These are phyloP conservation scores for Blastomyces emzantsi DNA, from an alignment of 2,329 filamentous ascomycete species.

Conservation along the genomic window DNA sequence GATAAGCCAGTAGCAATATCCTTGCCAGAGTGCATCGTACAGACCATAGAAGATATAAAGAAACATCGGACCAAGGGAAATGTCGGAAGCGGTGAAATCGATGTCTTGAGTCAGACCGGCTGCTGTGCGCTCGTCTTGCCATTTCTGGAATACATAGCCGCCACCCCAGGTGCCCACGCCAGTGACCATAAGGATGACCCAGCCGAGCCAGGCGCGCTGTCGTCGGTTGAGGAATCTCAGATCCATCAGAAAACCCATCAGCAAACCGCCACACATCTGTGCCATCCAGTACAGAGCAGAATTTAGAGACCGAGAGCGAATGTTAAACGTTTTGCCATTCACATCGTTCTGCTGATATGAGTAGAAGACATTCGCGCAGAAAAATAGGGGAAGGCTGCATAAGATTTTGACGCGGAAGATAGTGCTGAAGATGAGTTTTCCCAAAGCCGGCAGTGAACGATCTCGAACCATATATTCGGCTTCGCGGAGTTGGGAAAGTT, in stretches of 20 bases:
- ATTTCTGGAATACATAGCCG: slow-evolving; percentile 57
- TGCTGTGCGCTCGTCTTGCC: slow-evolving; percentile 40
- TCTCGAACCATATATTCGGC: slow-evolving; percentile 32
- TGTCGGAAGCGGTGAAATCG: slow-evolving; percentile 39
- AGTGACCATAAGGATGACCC: slow-evolving; percentile 40
- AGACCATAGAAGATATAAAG: slow-evolving; percentile 63
- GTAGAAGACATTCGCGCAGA: slow-evolving; percentile 49
- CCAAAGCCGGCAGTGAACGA: slow-evolving; percentile 25
- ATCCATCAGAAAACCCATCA: slow-evolving; percentile 39
- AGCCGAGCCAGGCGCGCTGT: slow-evolving; percentile 41
- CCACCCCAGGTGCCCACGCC: slow-evolving; percentile 50
- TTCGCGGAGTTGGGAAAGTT: slow-evolving; percentile 33
- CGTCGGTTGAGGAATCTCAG: slow-evolving; percentile 32
- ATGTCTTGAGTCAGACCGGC: slow-evolving; percentile 37
- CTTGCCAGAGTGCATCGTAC: slow-evolving; percentile 60
- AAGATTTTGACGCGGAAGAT: slow-evolving; percentile 40
- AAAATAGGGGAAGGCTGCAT: slow-evolving; percentile 47
- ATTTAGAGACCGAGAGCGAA: slow-evolving; percentile 48
- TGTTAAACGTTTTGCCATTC: slow-evolving; percentile 48
- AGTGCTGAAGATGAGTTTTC: slow-evolving; percentile 29
- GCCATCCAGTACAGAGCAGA: slow-evolving; percentile 49
- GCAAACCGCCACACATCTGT: slow-evolving; percentile 46
- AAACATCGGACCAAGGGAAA: slow-evolving; percentile 55
- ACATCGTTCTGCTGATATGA: slow-evolving; percentile 50
- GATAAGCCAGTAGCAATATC: slow-evolving; percentile 54